Conservation (phyloP, 441 rosid genomes). For the Jatropha podagrica region DNA sequence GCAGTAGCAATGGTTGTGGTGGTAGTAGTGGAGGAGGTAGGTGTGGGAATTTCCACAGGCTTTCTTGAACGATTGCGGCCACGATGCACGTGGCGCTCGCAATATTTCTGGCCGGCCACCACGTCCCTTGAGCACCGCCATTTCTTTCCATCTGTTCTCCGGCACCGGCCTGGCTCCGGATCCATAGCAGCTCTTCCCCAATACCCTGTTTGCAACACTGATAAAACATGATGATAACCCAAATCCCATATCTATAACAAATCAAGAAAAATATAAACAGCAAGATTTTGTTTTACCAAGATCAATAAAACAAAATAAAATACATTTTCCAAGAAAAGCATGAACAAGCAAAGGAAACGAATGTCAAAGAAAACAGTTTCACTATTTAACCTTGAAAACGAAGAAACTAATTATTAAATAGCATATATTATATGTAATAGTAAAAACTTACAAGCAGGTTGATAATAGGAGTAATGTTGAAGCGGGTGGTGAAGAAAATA, state of each 20-base stretch:
- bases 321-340: slow-evolving; percentile 18
- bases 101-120: slow-evolving; percentile 85
- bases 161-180: slow-evolving; percentile 96
- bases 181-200: slow-evolving; percentile 86
- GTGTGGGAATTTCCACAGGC: slow-evolving; percentile 94
- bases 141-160: slow-evolving; percentile 97
- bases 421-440: background rate
- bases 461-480: slow-evolving; percentile 59
- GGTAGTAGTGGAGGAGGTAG: slow-evolving; percentile 28
- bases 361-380: background rate
- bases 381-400: background rate
- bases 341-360: background rate
- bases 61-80: slow-evolving; percentile 99
- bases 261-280: background rate
- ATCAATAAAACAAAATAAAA: background rate
- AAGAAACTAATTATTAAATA: background rate
- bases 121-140: slow-evolving; percentile 98
- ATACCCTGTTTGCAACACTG: slow-evolving; percentile 64
- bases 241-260: background rate
- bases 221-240: background rate
- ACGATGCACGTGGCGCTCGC: slow-evolving; percentile 98
- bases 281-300: slow-evolving; percentile 7
- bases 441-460: slow-evolving; percentile 66
- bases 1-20: slow-evolving; percentile 13
- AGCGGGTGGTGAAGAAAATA: slow-evolving; percentile 57